Percentiles rank a stretch among this genome's conserved stretches.
Evolutionary conservation across 768 basidiomycete species (phyloP).

Genomic region (Leccinum disarticulatum): DNA sequence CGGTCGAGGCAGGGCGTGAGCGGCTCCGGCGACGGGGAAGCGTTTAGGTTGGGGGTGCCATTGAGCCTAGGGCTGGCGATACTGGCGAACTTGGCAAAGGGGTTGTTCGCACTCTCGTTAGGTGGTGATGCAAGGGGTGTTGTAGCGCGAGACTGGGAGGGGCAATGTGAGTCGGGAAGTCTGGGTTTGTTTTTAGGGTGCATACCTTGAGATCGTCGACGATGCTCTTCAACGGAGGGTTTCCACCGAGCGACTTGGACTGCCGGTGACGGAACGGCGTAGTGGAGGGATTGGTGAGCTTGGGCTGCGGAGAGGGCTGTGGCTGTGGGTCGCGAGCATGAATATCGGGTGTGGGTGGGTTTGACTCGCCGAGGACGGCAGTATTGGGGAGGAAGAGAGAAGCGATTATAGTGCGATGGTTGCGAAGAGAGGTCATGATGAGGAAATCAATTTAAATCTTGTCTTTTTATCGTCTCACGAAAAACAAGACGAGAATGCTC

Average conservation of each 20-base stretch:
- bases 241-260: constrained; percentile 21
- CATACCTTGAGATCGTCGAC: constrained; percentile 76
- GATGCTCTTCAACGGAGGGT: constrained; percentile 58
- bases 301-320: neutral
- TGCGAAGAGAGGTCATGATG: constrained; percentile 66
- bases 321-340: constrained; percentile 20
- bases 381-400: constrained; percentile 84
- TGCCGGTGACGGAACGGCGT: constrained; percentile 19
- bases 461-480: neutral
- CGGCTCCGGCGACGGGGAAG: neutral
- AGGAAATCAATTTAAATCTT: neutral
- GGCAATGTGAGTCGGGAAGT: neutral
- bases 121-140: constrained; percentile 44
- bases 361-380: constrained; percentile 56
- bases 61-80: constrained; percentile 31
- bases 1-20: constrained; percentile 20
- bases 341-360: constrained; percentile 49
- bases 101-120: constrained; percentile 55
- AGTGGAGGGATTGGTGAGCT: constrained; percentile 4
- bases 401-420: constrained; percentile 75
- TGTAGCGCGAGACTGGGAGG: constrained; percentile 38
- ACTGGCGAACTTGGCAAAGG: constrained; percentile 51
- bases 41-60: constrained; percentile 7
- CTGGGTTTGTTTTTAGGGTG: neutral
- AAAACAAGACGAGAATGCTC: neutral